Percentiles rank a stretch among this genome's conserved stretches.
Conservation (phyloP, 2,329 filamentous ascomycete genomes). For the Bipolaris zeicola region DNA sequence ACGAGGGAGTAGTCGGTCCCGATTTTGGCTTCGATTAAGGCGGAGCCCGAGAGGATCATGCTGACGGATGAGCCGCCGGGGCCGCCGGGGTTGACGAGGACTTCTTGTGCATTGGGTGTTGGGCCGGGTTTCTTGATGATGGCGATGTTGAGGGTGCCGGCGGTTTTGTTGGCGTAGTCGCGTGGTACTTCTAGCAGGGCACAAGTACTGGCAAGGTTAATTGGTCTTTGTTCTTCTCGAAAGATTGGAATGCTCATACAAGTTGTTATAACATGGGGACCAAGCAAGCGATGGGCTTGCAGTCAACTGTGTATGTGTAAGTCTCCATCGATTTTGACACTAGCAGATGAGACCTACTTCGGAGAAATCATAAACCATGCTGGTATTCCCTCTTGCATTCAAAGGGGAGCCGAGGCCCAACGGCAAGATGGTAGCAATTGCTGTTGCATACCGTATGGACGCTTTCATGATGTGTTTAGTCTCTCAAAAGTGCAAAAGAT, state of each 20-base stretch:
- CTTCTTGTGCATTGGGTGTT: conserved; percentile 17
- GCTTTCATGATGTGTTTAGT: not conserved
- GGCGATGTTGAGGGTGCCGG: conserved; percentile 20
- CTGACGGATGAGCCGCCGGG: conserved; percentile 44
- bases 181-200: conserved; percentile 25
- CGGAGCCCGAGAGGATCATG: conserved; percentile 3
- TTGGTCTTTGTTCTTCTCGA: too few relatives aligned
- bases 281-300: not conserved
- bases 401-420: not conserved
- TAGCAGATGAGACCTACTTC: not conserved
- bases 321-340: not conserved
- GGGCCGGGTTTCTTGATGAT: conserved; percentile 20
- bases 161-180: conserved; percentile 21
- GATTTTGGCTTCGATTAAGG: conserved; percentile 3
- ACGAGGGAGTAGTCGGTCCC: conserved; percentile 42
- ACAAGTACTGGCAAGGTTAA: conserved; percentile 7
- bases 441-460: not conserved
- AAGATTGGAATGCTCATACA: not conserved
- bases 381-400: not conserved
- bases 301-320: not conserved
- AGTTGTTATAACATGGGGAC: not conserved
- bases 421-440: not conserved
- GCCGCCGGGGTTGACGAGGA: conserved; percentile 26
- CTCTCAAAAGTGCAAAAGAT: too few relatives aligned
- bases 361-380: not conserved